phyloP scores from a whole-genome alignment of 805 yeast species.

The Pichia kluyveri region DNA sequence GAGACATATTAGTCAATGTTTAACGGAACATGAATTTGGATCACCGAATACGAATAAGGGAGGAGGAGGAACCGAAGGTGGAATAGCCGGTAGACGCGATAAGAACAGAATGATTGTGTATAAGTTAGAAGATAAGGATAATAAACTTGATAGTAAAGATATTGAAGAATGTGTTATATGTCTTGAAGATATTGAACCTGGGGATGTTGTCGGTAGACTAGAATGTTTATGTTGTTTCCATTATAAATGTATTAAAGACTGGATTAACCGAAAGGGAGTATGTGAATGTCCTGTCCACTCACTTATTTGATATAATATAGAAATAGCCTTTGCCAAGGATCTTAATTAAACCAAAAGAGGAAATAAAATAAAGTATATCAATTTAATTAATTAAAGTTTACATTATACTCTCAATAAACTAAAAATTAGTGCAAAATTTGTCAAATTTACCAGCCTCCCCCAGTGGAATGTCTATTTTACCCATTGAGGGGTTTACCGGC shows the following conservation, averaged over 20 bases:
- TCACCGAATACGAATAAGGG: conserved; percentile 28
- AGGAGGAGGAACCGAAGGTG: not conserved
- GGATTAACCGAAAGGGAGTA: conserved; percentile 82
- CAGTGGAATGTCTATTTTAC: too few species aligned
- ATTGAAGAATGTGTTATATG: conserved; percentile 88
- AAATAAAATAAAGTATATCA: not conserved
- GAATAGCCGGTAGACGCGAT: conserved; percentile 28
- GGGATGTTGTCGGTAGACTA: conserved; percentile 82
- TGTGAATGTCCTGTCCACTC: conserved; percentile 85
- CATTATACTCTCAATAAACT: too few species aligned
- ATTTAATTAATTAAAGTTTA: too few species aligned
- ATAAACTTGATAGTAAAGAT: conserved; percentile 20
- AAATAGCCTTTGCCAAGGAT: conserved; percentile 16
- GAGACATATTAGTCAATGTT: conserved; percentile 62
- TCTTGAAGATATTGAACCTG: conserved; percentile 77
- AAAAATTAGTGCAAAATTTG: too few species aligned
- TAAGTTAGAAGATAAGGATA: conserved; percentile 36
- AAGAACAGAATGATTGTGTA: conserved; percentile 84
- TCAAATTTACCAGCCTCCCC: too few species aligned
- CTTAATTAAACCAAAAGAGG: not conserved
- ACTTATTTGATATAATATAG: conserved; percentile 11
- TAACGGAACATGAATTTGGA: conserved; percentile 54
- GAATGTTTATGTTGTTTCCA: conserved; percentile 95
- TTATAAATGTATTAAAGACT: conserved; percentile 77
- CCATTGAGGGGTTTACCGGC: too few species aligned